Evolutionary conservation across 495 filamentous ascomycete species (phyloP).

Genomic region (Jackrogersella minutella): DNA sequence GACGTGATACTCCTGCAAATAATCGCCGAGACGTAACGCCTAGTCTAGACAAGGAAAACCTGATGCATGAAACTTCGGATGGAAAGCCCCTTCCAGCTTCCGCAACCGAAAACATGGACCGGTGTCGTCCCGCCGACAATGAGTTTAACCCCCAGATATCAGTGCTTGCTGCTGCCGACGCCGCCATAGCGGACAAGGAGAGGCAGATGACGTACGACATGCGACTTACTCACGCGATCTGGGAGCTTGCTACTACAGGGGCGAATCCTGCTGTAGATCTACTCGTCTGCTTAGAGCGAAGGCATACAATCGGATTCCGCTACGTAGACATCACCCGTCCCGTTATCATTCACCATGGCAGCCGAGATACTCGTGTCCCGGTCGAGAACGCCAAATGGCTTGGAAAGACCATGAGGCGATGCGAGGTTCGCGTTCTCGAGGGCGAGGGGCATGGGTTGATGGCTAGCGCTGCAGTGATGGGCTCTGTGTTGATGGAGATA

Average conservation of each 20-base stretch:
- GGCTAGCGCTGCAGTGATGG: conserved; percentile 94
- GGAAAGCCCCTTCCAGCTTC: conserved; percentile 28
- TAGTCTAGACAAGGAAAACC: conserved; percentile 55
- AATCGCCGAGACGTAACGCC: conserved; percentile 42
- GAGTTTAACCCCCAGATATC: conserved; percentile 37
- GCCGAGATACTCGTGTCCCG: conserved; percentile 88
- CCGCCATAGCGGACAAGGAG: conserved; percentile 67
- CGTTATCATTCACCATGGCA: conserved; percentile 94
- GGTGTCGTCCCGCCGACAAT: conserved; percentile 44
- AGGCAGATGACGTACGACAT: conserved; percentile 83
- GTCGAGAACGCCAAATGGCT: conserved; percentile 96
- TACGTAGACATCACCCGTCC: conserved; percentile 94
- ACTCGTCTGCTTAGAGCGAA: conserved; percentile 89
- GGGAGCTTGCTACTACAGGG: conserved; percentile 90
- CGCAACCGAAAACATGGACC: conserved; percentile 51
- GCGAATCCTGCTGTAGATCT: conserved; percentile 95
- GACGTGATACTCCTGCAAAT: conserved; percentile 46
- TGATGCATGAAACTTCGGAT: conserved; percentile 29
- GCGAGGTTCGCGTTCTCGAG: conserved; percentile 89
- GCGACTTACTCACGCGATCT: conserved; percentile 88
- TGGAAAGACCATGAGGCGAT: conserved; percentile 88
- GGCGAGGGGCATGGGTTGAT: conserved; percentile 96
- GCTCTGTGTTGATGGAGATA: conserved; percentile 89
- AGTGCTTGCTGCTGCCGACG: conserved; percentile 57
- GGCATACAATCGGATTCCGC: conserved; percentile 91